Percentiles rank a stretch among this genome's conserved stretches.
phyloP scores from a whole-genome alignment of 805 yeast genomes.

The Debaryomyces maramus region DNA sequence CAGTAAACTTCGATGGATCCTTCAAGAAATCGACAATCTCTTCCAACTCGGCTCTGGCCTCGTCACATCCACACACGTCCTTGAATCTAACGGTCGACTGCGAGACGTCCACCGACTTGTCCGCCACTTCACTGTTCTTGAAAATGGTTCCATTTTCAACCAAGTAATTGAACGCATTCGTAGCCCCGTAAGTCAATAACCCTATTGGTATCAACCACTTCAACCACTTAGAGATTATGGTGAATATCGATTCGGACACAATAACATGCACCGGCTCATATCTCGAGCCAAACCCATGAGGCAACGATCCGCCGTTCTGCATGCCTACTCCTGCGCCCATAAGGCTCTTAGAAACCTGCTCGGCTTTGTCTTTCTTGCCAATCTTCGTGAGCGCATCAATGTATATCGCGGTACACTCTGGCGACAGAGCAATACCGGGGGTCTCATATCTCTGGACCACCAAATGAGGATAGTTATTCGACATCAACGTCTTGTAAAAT shows the following conservation, averaged over 20 bases:
- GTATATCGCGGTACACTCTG: slow-evolving; percentile 77
- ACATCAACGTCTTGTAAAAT: slow-evolving; percentile 73
- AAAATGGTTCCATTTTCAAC: slow-evolving; percentile 82
- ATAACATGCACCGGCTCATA: slow-evolving; percentile 92
- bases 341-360: slow-evolving; percentile 53
- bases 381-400: slow-evolving; percentile 75
- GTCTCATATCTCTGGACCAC: slow-evolving; percentile 94
- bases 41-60: slow-evolving; percentile 94
- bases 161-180: slow-evolving; percentile 73
- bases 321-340: slow-evolving; percentile 9
- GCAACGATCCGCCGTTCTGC: slow-evolving; percentile 12
- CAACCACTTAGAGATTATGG: slow-evolving; percentile 80
- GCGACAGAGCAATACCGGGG: slow-evolving; percentile 83
- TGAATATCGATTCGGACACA: slow-evolving; percentile 79
- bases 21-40: slow-evolving; percentile 97
- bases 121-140: slow-evolving; percentile 69
- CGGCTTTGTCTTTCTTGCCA: slow-evolving; percentile 80
- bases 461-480: slow-evolving; percentile 89
- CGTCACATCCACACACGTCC: slow-evolving; percentile 97
- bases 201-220: slow-evolving; percentile 86
- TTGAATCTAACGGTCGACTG: slow-evolving; percentile 83
- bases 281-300: slow-evolving; percentile 56
- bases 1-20: slow-evolving; percentile 95
- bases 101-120: slow-evolving; percentile 78
- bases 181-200: slow-evolving; percentile 74